Base-by-base conservation (phyloP, 139 green algal genomes). In the Picochlorum sp. region DNA sequence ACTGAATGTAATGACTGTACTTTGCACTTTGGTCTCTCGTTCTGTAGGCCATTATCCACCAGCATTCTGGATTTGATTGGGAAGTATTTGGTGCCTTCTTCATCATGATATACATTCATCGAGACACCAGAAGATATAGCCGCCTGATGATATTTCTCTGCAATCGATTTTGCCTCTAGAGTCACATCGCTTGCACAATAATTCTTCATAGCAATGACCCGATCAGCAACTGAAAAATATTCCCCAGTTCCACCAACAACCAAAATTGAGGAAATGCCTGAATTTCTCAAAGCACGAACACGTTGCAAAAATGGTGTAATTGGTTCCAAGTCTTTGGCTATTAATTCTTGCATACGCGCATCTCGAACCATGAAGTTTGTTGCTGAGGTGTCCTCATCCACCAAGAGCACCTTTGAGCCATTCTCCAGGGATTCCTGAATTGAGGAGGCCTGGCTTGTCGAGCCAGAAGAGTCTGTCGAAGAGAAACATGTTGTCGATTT, bases 331-430 rank as follows among this genome's bases (percentile, higher is more conserved):
- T 78, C 74, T 3, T 30, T 34, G 10, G 68, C 20, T 46, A 89
- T 74, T 54, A 90, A 69, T 49, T 73, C 84, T 54, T 67, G 61
- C 84, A 90, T 91, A 45, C 75, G 62, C 16, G 74, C 75, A 28
- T 90, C 84, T 0, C 84, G 30, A 34, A 83, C 78, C 84, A 90
- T 89, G 60, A 91, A 83, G 69, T 90, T 90, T 18, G 84, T 83
- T 4, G 84, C 84, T 32, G 70, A 81, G 2, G 82, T 87, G 65
- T 90, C 84, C 58, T 90, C 84, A 65, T 90, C 84, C 38, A 90
- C 49, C 49, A 90, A 61, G 69, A 90, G 63, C 23, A 57, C 38
- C 38, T 21, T 32, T 2, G 64, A 49, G 2, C 81, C 78, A 13
- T 62, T 52, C 66, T 88, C 81, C 28, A 85, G 62, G 1, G 80